Evolutionary conservation across 345 rosid genomes (phyloP).

Genomic region (Eucalyptus caleyi): DNA sequence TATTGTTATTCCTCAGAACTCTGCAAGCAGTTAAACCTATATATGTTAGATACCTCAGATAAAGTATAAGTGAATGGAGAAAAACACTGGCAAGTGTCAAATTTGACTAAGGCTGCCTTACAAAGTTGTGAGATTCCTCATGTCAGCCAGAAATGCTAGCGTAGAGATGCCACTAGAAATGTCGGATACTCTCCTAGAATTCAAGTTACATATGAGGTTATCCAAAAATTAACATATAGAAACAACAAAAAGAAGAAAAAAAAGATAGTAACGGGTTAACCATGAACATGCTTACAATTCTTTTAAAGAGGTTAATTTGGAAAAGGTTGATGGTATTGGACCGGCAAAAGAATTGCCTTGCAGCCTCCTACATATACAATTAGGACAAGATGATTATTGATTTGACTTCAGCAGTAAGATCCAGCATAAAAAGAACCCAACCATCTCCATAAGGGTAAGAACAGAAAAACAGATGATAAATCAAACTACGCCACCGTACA

Average conservation of each 20-base stretch:
- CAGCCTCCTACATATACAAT: background rate
- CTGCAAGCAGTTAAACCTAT: background rate
- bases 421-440: background rate
- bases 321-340: background rate
- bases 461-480: background rate
- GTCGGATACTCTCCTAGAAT: background rate
- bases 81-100: background rate
- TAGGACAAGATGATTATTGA: background rate
- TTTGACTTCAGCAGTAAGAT: background rate
- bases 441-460: background rate
- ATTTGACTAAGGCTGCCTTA: background rate
- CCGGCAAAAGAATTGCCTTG: background rate
- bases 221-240: background rate
- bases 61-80: background rate
- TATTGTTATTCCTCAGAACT: background rate
- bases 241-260: background rate
- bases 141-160: background rate
- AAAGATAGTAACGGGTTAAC: background rate
- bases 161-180: background rate
- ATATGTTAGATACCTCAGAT: background rate
- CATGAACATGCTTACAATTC: background rate
- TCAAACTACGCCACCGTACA: constrained; percentile 19
- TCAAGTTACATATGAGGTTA: background rate
- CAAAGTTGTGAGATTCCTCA: background rate
- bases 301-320: background rate